Conservation (phyloP, 306 rosid genomes). For the Albizia julibrissin region DNA sequence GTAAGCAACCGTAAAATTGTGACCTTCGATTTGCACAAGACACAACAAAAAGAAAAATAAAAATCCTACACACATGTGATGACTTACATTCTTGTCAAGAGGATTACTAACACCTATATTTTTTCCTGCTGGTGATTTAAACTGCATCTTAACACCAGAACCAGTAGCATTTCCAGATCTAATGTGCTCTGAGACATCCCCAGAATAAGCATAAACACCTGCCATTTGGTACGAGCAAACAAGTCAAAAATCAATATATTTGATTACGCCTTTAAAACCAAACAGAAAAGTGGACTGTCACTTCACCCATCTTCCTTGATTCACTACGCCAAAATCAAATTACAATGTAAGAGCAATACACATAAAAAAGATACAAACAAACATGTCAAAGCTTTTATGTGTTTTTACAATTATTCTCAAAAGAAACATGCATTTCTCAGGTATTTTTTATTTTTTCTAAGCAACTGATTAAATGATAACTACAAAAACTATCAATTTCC, state of each 20-base stretch:
- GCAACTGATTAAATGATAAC: not conserved
- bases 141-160: slow-evolving; percentile 70
- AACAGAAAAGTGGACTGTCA: slow-evolving; percentile 14
- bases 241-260: not conserved
- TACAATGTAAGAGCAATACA: not conserved
- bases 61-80: not conserved
- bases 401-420: not conserved
- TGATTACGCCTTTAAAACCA: not conserved
- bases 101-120: slow-evolving; percentile 61
- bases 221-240: slow-evolving; percentile 29
- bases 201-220: slow-evolving; percentile 45
- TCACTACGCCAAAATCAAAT: slow-evolving; percentile 1
- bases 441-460: not conserved
- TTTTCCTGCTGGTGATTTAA: slow-evolving; percentile 60
- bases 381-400: not conserved
- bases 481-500: not conserved
- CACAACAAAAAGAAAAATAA: not conserved
- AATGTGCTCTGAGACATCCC: slow-evolving; percentile 61
- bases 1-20: slow-evolving; percentile 7
- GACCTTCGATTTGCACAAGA: not conserved
- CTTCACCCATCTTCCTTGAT: slow-evolving; percentile 14
- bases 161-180: slow-evolving; percentile 58
- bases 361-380: slow-evolving; percentile 17
- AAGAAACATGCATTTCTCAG: not conserved
- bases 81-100: slow-evolving; percentile 74